phyloP scores from a whole-genome alignment of 2,329 filamentous ascomycete species.

The Xylariaceae sp. region DNA sequence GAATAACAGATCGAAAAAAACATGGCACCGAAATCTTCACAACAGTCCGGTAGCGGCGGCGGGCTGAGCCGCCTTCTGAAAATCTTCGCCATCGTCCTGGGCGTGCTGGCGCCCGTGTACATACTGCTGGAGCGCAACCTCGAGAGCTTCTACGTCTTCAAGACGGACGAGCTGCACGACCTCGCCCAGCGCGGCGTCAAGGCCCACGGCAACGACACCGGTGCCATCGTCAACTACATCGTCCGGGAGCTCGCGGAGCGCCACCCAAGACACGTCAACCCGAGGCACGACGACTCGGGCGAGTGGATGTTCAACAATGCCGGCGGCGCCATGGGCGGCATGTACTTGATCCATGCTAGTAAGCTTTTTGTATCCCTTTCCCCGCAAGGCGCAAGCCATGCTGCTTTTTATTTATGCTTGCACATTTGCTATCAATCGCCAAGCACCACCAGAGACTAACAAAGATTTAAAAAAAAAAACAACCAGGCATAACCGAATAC shows the following conservation, averaged over 20 bases:
- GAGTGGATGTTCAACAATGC: conserved; percentile 93
- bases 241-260: conserved; percentile 58
- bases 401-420: no score
- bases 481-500: conserved; percentile 79
- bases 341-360: conserved; percentile 88
- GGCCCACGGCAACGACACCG: conserved; percentile 70
- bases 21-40: conserved; percentile 9
- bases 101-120: conserved; percentile 47
- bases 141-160: conserved; percentile 69
- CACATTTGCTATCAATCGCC: no score
- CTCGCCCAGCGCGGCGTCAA: conserved; percentile 61
- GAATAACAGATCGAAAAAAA: neutral
- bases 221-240: conserved; percentile 62
- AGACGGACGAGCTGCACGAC: conserved; percentile 61
- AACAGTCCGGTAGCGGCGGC: conserved; percentile 5
- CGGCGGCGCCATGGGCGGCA: conserved; percentile 84
- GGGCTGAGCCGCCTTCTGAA: conserved; percentile 37
- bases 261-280: conserved; percentile 53
- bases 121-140: conserved; percentile 55
- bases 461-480: neutral
- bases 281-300: conserved; percentile 44
- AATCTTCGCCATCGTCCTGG: conserved; percentile 48
- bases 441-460: no score
- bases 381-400: no score
- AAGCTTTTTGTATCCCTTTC: no score